A percentile compares a stretch with the other conserved stretches of the same genome.
Conservation (phyloP, 768 basidiomycete genomes). For the Auriscalpium vulgare region DNA sequence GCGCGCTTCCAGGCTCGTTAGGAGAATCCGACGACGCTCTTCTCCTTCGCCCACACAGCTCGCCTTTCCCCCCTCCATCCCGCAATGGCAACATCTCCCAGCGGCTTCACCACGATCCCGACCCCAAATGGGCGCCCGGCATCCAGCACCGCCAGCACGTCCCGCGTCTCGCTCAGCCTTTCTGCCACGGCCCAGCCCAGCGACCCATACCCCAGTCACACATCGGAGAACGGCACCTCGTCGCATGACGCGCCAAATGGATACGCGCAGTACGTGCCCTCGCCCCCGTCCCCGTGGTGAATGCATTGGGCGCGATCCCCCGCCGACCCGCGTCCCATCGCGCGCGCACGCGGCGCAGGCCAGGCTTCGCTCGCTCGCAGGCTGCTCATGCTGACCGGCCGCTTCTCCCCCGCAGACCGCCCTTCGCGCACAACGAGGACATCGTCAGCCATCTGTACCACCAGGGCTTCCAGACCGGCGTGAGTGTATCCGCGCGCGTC, state of each 20-base stretch:
- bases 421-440: slow-evolving; percentile 29
- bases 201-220: slow-evolving; percentile 24
- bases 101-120: slow-evolving; percentile 18
- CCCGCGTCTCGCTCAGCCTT: not conserved
- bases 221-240: slow-evolving; percentile 21
- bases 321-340: too few species aligned
- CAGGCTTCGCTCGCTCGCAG: too few species aligned
- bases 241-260: slow-evolving; percentile 37
- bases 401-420: too few species aligned
- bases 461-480: slow-evolving; percentile 74
- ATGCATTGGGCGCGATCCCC: too few species aligned
- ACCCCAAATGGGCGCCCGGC: slow-evolving; percentile 39
- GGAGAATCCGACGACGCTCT: not conserved
- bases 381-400: too few species aligned
- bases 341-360: too few species aligned
- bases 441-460: slow-evolving; percentile 75
- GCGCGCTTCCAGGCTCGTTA: too few species aligned
- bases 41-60: not conserved
- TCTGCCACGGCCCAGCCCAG: slow-evolving; percentile 2
- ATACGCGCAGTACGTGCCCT: slow-evolving; percentile 45
- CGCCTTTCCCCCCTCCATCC: not conserved
- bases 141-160: slow-evolving; percentile 40
- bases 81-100: not conserved
- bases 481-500: slow-evolving; percentile 31
- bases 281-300: too few species aligned